Evolutionary conservation across 306 rosid genomes (phyloP), one percentile per base, ranked within the genome.

Genomic region (Urtica urens): DNA sequence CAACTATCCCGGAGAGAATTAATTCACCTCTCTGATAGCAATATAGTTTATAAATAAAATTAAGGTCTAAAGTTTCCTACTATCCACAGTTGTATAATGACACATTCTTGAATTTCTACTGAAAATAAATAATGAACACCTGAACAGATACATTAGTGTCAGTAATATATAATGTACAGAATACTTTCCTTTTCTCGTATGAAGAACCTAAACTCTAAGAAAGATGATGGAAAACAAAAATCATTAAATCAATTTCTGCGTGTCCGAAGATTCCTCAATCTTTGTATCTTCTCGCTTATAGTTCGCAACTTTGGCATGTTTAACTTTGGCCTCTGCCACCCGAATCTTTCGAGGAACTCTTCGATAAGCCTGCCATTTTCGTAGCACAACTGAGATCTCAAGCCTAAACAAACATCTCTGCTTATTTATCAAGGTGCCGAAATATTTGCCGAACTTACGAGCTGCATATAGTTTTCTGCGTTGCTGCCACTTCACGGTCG

Each of bases 401-500:
- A 22, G 17, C 4, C 23, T 5, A 17, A 33, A 1, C 5, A 63
- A 51, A 40, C 11, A 3, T 4, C n/a, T 37, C 35, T 25, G 19
- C 49, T 48, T 44, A 21, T 21, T 5, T 42, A 39, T 33, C 23
- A 9, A 13, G 45, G n/a, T n/a, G n/a, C n/a, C n/a, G 23, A 33
- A 38, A 18, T 11, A 51, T 25, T 49, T 10, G 57, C 62, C n/a
- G 40, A n/a, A 65, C 94, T 58, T 66, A 90, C 99, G 76, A 28
- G 87, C 67, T 82, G 75, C 95, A 90, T 62, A 85, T 66, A 45
- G 78, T 74, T 72, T 79, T 90, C 56, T 90, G 94, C 1, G 99
- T 62, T 44, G 72, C 53, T 29, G 95, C 94, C 28, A 85, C 52
- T 70, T 73, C 76, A 0, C 62, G 92, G 72, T 90, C 99, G 7